Conservation (phyloP, 352 stramenopile species). For the Phytophthora meadii region DNA sequence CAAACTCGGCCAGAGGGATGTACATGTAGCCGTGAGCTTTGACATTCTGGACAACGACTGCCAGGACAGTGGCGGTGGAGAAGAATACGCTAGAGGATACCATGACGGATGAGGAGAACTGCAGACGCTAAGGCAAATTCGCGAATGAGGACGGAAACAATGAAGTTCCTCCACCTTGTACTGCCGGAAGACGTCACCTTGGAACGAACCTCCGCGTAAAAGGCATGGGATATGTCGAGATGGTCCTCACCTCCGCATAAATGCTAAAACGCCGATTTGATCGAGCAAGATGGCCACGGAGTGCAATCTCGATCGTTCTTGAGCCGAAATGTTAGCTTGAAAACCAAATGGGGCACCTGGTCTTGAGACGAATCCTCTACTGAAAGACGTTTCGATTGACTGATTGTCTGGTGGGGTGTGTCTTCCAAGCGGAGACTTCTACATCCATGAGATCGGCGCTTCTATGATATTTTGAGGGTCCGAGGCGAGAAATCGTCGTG, state of each 20-base stretch:
- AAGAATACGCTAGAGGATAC: constrained; percentile 23
- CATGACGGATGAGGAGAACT: constrained; percentile 22
- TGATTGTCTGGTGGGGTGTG: neutral
- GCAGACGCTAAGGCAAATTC: constrained; percentile 24
- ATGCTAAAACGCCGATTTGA: constrained; percentile 10
- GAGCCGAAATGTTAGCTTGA: constrained; percentile 1
- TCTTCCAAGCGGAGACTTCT: constrained; percentile 13
- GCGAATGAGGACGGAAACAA: constrained; percentile 20
- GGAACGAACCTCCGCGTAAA: constrained; percentile 8
- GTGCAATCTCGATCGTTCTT: constrained; percentile 15
- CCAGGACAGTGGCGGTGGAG: constrained; percentile 5
- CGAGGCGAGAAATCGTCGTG: constrained; percentile 11
- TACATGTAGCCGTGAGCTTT: constrained; percentile 47
- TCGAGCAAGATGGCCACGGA: constrained; percentile 13
- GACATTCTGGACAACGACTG: constrained; percentile 14
- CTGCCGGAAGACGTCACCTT: neutral
- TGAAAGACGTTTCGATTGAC: neutral
- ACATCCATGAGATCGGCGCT: constrained; percentile 28
- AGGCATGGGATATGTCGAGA: constrained; percentile 35
- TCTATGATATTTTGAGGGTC: constrained; percentile 15
- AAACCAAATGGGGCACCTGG: constrained; percentile 21
- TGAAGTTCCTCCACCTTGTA: constrained; percentile 1
- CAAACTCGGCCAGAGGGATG: constrained; percentile 40
- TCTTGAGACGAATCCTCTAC: constrained; percentile 4
- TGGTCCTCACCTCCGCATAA: constrained; percentile 15